Base-by-base conservation (phyloP, 768 basidiomycete species). In the Inosperma sp. region DNA sequence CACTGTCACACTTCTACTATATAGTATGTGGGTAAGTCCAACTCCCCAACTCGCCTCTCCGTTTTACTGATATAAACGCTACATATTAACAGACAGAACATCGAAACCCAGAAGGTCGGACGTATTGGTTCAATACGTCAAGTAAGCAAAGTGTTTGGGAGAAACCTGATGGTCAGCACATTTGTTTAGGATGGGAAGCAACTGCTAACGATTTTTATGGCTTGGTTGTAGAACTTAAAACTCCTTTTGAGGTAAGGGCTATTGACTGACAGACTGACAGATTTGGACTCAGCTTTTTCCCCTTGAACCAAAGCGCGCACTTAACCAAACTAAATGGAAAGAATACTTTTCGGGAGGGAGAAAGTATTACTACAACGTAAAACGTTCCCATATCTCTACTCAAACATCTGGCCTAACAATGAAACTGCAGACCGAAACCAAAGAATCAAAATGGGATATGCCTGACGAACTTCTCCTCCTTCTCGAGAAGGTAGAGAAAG, bases 361-460 rank as follows among this genome's bases (percentile, higher is more conserved):
- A 58, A 93, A 93, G 62, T 93, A 93, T 65, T 93, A 89, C 65
- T 91, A 92, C 57, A 86, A 93, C 65, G 90, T 89, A 52, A 35
- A 80, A 64, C 14, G 26, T 8, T 6, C 21, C 6, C 17, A 46
- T 25, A 14, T 13, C 23, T 9, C n/a, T 34, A 26, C 41, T 26
- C 19, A 14, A 29, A 3, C 8, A 12, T 14, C n/a, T 13, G n/a
- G n/a, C 39, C 36, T 4, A 30, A 47, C 52, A 29, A 50, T 56
- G 43, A 30, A 52, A 21, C 13, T 61, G 2, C 61, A 96, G 85
- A 86, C 83, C 26, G 84, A 88, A 34, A 80, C 84, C 25, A 95
- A 93, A 59, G 90, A 95, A 68, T 95, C 93, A 2, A 92, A 94
- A 73, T 98, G 96, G 96, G 92, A 95, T 52, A 87, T 95, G 83